These are phyloP conservation scores for Astrothelium macrocarpum DNA, from an alignment of 495 filamentous ascomycete genomes.

Conservation along the genomic window DNA sequence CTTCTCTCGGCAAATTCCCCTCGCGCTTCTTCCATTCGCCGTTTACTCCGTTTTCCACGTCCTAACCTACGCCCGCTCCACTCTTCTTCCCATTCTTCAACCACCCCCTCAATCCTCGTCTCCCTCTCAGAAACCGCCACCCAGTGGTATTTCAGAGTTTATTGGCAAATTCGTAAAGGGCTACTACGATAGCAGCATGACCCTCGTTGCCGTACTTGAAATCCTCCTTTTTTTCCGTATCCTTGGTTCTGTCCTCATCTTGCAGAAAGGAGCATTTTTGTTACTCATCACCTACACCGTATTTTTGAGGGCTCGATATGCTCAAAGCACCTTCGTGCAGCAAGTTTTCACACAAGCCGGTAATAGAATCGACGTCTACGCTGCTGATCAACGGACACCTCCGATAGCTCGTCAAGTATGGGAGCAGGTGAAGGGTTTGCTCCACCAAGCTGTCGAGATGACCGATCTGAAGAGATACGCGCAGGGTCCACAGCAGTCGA, in stretches of 20 bases:
- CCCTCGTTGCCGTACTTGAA: conserved; percentile 37
- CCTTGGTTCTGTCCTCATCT: conserved; percentile 65
- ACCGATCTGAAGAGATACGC: conserved; percentile 69
- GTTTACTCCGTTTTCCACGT: conserved; percentile 99
- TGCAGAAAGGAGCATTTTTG: conserved; percentile 84
- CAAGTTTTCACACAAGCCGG: conserved; percentile 63
- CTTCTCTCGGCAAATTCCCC: conserved; percentile 73
- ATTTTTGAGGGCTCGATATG: conserved; percentile 83
- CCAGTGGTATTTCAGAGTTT: conserved; percentile 48
- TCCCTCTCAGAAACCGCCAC: conserved; percentile 45
- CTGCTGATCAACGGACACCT: conserved; percentile 79
- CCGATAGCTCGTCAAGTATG: conserved; percentile 74
- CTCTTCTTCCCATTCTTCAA: conserved; percentile 57
- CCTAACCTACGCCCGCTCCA: conserved; percentile 67
- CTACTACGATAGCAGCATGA: conserved; percentile 71
- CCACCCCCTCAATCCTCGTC: conserved; percentile 38
- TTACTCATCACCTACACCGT: conserved; percentile 73
- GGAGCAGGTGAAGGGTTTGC: conserved; percentile 65
- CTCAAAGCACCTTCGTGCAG: conserved; percentile 87
- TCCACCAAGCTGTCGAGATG: conserved; percentile 62
- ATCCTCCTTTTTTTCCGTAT: conserved; percentile 71
- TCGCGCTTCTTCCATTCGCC: conserved; percentile 86
- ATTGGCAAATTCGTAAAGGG: conserved; percentile 93
- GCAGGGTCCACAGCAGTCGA: conserved; percentile 40
- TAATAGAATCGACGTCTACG: conserved; percentile 64